phyloP scores from a whole-genome alignment of 768 basidiomycete species.

The Auriscalpium microsporum region DNA sequence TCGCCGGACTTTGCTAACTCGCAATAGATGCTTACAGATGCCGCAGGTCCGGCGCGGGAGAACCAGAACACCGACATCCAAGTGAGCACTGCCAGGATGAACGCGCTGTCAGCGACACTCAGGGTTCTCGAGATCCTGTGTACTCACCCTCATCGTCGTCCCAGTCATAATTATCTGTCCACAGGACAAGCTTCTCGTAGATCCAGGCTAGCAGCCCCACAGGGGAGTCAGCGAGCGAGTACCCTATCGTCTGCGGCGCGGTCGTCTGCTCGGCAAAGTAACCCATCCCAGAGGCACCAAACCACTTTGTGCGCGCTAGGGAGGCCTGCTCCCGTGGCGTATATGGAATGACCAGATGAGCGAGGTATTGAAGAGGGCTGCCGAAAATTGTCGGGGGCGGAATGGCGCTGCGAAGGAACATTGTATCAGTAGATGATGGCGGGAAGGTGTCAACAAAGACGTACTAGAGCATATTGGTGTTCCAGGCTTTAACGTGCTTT shows the following conservation, averaged over 20 bases:
- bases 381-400: conserved; percentile 17
- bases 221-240: conserved; percentile 49
- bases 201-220: conserved; percentile 31
- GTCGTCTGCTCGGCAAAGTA: conserved; percentile 31
- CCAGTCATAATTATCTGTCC: conserved; percentile 43
- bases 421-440: background rate
- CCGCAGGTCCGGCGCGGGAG: conserved; percentile 49
- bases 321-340: conserved; percentile 29
- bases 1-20: conserved; percentile 23
- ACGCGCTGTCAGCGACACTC: background rate
- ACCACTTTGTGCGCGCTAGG: conserved; percentile 25
- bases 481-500: conserved; percentile 26
- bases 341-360: conserved; percentile 23
- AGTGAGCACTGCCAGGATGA: conserved; percentile 35
- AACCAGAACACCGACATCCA: conserved; percentile 59
- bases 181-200: conserved; percentile 22
- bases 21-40: conserved; percentile 52
- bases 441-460: background rate
- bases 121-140: background rate
- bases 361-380: conserved; percentile 22
- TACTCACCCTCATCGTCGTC: conserved; percentile 42
- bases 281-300: conserved; percentile 24
- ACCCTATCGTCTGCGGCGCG: conserved; percentile 30
- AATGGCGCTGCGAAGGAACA: conserved; percentile 12
- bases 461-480: conserved; percentile 25